phyloP scores from a whole-genome alignment of 768 basidiomycete species.

The Strobilomyces dryophilus region DNA sequence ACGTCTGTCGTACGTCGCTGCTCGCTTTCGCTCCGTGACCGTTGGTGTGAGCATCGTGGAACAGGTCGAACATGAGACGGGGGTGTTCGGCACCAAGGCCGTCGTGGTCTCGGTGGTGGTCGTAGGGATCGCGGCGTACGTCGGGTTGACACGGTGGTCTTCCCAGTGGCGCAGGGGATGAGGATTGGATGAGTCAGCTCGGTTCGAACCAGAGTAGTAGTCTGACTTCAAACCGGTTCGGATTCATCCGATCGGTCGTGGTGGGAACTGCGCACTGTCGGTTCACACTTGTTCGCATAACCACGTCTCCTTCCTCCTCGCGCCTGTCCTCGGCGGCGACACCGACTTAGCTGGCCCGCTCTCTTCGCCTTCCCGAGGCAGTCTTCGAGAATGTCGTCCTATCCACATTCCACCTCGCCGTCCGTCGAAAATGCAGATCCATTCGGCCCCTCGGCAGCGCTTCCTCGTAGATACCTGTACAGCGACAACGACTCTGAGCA shows the following conservation, averaged over 20 bases:
- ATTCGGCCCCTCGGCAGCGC: conserved; percentile 44
- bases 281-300: conserved; percentile 24
- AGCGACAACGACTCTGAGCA: conserved; percentile 78
- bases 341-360: conserved; percentile 16
- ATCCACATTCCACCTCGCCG: conserved; percentile 53
- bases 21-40: background rate
- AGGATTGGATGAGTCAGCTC: conserved; percentile 2
- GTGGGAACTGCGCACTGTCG: conserved; percentile 23
- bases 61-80: conserved; percentile 74
- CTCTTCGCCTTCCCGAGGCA: conserved; percentile 11
- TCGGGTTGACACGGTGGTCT: conserved; percentile 40
- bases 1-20: conserved; percentile 56
- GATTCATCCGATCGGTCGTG: conserved; percentile 11
- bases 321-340: conserved; percentile 8
- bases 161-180: conserved; percentile 13
- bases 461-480: conserved; percentile 44
- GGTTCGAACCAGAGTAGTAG: background rate
- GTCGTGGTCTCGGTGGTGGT: conserved; percentile 40
- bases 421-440: conserved; percentile 66
- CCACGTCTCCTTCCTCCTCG: conserved; percentile 1
- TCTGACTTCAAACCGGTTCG: conserved; percentile 21
- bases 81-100: conserved; percentile 49
- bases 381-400: conserved; percentile 38
- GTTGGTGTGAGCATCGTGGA: conserved; percentile 5
- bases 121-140: conserved; percentile 39